These are phyloP conservation scores for Gossypium sturtianum DNA, from an alignment of 345 rosid species.

Conservation along the genomic window DNA sequence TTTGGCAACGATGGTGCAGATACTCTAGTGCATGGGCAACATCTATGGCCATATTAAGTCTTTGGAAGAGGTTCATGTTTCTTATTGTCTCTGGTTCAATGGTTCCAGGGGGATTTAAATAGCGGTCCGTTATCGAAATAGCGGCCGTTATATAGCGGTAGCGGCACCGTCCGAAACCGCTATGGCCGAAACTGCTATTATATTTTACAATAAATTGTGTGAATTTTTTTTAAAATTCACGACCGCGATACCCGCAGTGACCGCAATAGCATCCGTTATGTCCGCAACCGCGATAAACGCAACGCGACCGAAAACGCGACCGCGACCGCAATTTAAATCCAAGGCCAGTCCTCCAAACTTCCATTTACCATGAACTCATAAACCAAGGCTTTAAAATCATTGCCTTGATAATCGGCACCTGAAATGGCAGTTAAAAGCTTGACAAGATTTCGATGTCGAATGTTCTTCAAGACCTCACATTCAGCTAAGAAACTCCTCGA, in stretches of 20 bases:
- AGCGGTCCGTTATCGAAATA: no score
- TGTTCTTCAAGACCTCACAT: background rate
- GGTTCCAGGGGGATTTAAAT: no score
- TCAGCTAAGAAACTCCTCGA: background rate
- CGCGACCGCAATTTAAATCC: no score
- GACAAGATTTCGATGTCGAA: constrained; percentile 40
- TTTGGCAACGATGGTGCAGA: constrained; percentile 14
- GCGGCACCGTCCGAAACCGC: no score
- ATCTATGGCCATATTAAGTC: background rate
- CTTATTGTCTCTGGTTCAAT: background rate
- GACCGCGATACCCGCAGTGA: no score
- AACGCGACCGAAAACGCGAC: no score
- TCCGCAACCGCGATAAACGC: no score
- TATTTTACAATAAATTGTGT: no score
- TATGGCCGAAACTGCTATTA: no score
- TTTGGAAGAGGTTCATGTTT: background rate
- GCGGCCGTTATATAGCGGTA: no score
- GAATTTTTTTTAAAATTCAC: no score
- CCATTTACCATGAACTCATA: constrained; percentile 15
- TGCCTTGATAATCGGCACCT: background rate
- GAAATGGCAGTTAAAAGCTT: constrained; percentile 22
- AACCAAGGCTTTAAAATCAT: constrained; percentile 11
- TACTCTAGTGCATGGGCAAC: constrained; percentile 21
- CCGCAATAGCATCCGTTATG: no score
- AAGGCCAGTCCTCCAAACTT: constrained; percentile 15